phyloP scores from a whole-genome alignment of 495 filamentous ascomycete genomes.

The Xylaria palmicola region DNA sequence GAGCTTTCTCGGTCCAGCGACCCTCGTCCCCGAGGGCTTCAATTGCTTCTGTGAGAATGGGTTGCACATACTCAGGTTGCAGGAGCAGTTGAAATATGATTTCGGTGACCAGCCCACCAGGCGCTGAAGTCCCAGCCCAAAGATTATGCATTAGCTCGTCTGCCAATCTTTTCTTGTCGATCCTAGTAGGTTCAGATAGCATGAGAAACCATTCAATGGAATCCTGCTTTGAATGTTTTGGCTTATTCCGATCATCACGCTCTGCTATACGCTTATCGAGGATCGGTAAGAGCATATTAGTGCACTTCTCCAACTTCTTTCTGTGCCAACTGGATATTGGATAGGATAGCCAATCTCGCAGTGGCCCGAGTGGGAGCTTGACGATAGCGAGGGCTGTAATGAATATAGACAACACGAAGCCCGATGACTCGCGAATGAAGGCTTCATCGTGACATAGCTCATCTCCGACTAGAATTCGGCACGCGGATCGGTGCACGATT shows the following conservation, averaged over 20 bases:
- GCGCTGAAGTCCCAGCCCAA: neutral
- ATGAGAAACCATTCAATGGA: too few relatives aligned
- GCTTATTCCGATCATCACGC: too few relatives aligned
- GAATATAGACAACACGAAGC: neutral
- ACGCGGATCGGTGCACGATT: neutral
- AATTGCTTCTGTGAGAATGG: neutral
- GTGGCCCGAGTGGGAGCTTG: neutral
- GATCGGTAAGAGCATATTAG: too few relatives aligned
- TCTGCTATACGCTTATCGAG: neutral
- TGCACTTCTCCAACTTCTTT: too few relatives aligned
- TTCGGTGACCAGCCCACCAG: neutral
- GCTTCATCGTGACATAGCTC: neutral
- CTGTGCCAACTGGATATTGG: too few relatives aligned
- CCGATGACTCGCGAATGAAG: neutral
- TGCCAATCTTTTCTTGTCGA: too few relatives aligned
- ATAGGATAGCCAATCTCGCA: neutral
- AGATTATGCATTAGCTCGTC: neutral
- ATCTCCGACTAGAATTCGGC: neutral
- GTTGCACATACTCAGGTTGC: too few relatives aligned
- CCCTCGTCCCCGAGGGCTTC: neutral
- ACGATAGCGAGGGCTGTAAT: neutral
- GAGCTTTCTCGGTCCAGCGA: neutral
- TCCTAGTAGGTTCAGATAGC: too few relatives aligned
- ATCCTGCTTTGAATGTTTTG: too few relatives aligned
- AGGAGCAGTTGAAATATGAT: neutral